Evolutionary conservation across 2,329 filamentous ascomycete species (phyloP), one percentile per base, ranked within the genome.

Genomic region (Zasmidium citrigriseum): DNA sequence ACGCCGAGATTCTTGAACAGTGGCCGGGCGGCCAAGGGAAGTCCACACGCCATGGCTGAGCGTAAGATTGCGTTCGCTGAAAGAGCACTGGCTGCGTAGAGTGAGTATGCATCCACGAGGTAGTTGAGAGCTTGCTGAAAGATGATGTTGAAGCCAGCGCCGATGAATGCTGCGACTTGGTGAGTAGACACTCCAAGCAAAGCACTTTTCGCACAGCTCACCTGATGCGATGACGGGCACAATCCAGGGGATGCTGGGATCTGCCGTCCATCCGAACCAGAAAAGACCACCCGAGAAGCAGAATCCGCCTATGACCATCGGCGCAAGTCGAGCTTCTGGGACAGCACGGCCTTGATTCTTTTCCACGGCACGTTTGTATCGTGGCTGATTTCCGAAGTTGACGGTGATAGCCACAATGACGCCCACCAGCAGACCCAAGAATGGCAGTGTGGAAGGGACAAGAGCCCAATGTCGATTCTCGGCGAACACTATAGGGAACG

Each of bases 41-140:
- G 72, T 74, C 76, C 12, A n/a, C 64, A 70, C 3, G 75, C 77
- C 56, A 79, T 59, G 10, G 78, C 58, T 46, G 72, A 74, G 22
- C 79, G 76, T 27, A 80, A 69, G 60, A 81, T 76, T 2, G 78
- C 80, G 58, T 81, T 80, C 41, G 77, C 78, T 11, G 78, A 77
- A 27, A 81, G 76, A 14, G 79, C 79, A 16, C 76, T 79, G 2
- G 79, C 78, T 18, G 78, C 78, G 60, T 78, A 78, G 1, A 64
- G 24, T 0, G 41, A 22, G 27, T 66, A 69, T 2, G 61, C 64
- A 53, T 69, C 67, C 24, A 79, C 72, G 1, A 80, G 68, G 52
- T 75, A 79, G 58, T 79, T 80, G 57, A 80, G 71, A 52, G 76
- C 77, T 60, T 77, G 75, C 59, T 80, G 71, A 67, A 80, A 79